These are phyloP conservation scores for Dictyostelium purpureum DNA, from an alignment of 78 protist genomes.

Conservation along the genomic window DNA sequence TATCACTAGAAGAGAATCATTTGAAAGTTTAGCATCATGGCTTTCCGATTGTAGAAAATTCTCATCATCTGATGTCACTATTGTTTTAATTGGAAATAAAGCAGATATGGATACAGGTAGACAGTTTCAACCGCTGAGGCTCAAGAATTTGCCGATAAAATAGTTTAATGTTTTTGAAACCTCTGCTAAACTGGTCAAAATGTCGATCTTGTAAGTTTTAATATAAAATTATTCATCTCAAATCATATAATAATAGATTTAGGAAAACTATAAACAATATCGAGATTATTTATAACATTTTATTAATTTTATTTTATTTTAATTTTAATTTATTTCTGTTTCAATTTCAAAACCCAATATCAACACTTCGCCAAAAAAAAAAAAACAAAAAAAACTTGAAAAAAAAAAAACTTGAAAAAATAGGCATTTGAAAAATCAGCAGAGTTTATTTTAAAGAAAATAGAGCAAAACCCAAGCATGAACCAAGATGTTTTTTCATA, in stretches of 20 bases:
- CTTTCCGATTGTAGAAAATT: slow-evolving; percentile 92
- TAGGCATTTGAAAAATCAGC: slow-evolving; percentile 70
- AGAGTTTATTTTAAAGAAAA: slow-evolving; percentile 9
- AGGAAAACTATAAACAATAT: not conserved
- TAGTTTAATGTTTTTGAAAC: slow-evolving; percentile 97
- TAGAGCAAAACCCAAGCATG: slow-evolving; percentile 32
- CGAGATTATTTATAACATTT: not conserved
- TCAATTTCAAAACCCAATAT: no score
- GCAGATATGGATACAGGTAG: slow-evolving; percentile 90
- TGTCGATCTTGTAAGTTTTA: slow-evolving; percentile 89
- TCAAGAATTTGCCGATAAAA: slow-evolving; percentile 79
- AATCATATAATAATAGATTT: not conserved
- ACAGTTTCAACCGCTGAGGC: slow-evolving; percentile 83
- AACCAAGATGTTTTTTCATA: no score
- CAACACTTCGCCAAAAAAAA: not conserved
- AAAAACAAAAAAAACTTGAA: not conserved
- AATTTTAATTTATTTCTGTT: not conserved
- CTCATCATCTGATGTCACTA: slow-evolving; percentile 90
- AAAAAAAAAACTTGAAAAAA: not conserved
- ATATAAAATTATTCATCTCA: not conserved
- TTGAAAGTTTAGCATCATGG: slow-evolving; percentile 96
- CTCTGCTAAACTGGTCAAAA: slow-evolving; percentile 96
- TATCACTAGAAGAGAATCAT: slow-evolving; percentile 95
- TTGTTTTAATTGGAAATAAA: slow-evolving; percentile 98
- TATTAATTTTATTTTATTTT: not conserved